These are phyloP conservation scores for Phanerodontia chrysosporium DNA, from an alignment of 768 basidiomycete species.

Conservation along the genomic window DNA sequence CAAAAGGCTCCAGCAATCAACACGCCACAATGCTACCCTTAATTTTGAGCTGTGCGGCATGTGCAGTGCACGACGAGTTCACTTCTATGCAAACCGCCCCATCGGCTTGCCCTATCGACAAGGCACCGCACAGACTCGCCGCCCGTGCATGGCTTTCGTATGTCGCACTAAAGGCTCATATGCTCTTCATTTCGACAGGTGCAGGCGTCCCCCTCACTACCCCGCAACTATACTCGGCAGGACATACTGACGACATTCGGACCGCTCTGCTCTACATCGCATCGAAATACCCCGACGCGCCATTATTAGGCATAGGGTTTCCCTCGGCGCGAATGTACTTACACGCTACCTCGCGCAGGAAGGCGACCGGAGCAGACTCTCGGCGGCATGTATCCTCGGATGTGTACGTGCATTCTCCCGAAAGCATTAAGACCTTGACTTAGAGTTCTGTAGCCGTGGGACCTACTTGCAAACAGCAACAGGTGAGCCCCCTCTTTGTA, in stretches of 20 bases:
- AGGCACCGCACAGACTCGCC: neutral
- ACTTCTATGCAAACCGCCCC: neutral
- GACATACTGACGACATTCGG: constrained; percentile 86
- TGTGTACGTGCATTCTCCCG: constrained; percentile 51
- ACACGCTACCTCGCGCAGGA: constrained; percentile 89
- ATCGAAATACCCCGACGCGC: constrained; percentile 69
- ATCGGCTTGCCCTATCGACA: neutral
- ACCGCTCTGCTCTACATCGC: constrained; percentile 76
- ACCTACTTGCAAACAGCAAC: constrained; percentile 33
- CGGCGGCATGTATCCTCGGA: constrained; percentile 63
- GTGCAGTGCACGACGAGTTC: neutral
- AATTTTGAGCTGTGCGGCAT: neutral
- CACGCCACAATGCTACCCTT: constrained; percentile 4
- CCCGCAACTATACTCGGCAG: constrained; percentile 82
- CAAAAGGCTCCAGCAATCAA: neutral
- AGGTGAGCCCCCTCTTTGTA: constrained; percentile 11
- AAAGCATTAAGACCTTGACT: constrained; percentile 1
- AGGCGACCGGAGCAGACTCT: constrained; percentile 55
- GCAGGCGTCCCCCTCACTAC: constrained; percentile 83
- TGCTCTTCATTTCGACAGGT: constrained; percentile 39
- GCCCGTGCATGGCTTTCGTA: neutral
- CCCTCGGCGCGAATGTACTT: constrained; percentile 88
- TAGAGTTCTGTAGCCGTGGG: constrained; percentile 42
- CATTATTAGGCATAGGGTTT: constrained; percentile 88
- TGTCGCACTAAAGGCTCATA: neutral